Percentiles rank a stretch among this genome's conserved stretches.
Conservation (phyloP, 176 grass and related monocot genomes). For the Aegilops longissima region DNA sequence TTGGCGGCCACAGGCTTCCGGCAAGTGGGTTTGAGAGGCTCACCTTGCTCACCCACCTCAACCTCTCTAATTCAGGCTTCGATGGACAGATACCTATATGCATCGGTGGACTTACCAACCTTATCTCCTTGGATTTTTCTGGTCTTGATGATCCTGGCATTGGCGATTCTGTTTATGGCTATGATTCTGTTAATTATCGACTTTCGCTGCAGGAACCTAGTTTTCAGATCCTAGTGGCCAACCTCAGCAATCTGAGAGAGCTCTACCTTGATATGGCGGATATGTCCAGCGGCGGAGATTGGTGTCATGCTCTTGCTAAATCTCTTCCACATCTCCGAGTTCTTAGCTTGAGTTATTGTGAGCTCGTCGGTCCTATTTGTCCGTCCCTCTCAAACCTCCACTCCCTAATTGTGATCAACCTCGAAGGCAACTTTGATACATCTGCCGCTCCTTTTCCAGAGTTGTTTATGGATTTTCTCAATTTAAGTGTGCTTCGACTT, state of each 20-base stretch:
- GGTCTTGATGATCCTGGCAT: too few species aligned
- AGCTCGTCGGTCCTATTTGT: constrained; percentile 21
- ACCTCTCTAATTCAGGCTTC: background rate
- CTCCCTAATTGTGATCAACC: background rate
- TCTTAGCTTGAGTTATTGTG: constrained; percentile 29
- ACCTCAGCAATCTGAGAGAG: background rate
- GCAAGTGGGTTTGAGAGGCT: constrained; percentile 2
- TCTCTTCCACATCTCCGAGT: constrained; percentile 14
- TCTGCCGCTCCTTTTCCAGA: background rate
- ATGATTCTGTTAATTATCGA: too few species aligned
- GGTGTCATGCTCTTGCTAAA: background rate
- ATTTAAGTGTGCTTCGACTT: constrained; percentile 19
- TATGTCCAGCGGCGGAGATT: background rate
- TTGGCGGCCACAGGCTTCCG: background rate
- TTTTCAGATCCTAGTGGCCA: background rate
- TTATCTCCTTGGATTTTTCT: constrained; percentile 4
- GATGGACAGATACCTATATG: background rate
- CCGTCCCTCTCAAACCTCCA: background rate
- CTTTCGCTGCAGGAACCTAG: background rate
- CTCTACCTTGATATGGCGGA: background rate
- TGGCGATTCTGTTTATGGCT: too few species aligned
- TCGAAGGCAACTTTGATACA: background rate
- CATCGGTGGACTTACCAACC: background rate
- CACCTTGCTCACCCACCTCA: background rate
- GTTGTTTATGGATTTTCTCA: background rate